Evolutionary conservation across 2,329 filamentous ascomycete species (phyloP).

Genomic region (Scedosporium dehoogii): DNA sequence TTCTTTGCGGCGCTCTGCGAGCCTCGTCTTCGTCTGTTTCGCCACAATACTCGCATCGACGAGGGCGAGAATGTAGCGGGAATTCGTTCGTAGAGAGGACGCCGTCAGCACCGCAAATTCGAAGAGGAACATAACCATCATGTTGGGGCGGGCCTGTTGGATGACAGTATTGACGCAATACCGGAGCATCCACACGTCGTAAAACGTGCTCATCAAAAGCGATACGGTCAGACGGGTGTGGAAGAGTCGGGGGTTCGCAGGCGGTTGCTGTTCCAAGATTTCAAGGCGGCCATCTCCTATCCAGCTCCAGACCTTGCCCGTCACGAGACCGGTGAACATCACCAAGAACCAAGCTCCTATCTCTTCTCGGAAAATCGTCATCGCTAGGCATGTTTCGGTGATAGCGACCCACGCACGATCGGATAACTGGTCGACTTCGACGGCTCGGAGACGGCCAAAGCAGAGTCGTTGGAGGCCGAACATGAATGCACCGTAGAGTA

Average conservation of each 20-base stretch:
- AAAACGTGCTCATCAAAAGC: constrained; percentile 66
- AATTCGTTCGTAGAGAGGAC: constrained; percentile 66
- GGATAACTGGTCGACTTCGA: constrained; percentile 94
- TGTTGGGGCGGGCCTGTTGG: constrained; percentile 80
- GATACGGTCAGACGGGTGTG: constrained; percentile 74
- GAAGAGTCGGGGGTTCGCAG: constrained; percentile 78
- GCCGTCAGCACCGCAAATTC: constrained; percentile 86
- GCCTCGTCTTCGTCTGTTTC: constrained; percentile 59
- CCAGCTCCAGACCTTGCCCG: constrained; percentile 97
- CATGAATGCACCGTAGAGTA: constrained; percentile 70
- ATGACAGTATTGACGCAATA: constrained; percentile 80
- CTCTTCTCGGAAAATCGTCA: constrained; percentile 97
- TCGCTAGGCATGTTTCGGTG: constrained; percentile 90
- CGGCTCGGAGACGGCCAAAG: constrained; percentile 80
- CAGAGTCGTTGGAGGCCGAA: constrained; percentile 83
- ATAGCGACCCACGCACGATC: constrained; percentile 98
- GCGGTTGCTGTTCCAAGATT: constrained; percentile 88
- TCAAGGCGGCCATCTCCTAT: constrained; percentile 93
- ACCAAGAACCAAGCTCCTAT: constrained; percentile 89
- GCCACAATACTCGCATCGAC: constrained; percentile 67
- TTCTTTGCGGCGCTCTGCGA: constrained; percentile 59
- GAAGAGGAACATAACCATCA: constrained; percentile 99
- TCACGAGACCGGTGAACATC: constrained; percentile 90
- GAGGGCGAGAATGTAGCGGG: constrained; percentile 70
- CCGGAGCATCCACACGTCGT: constrained; percentile 69